Evolutionary conservation across 2,329 filamentous ascomycete genomes (phyloP).

Genomic region (Calonectria pauciramosa): DNA sequence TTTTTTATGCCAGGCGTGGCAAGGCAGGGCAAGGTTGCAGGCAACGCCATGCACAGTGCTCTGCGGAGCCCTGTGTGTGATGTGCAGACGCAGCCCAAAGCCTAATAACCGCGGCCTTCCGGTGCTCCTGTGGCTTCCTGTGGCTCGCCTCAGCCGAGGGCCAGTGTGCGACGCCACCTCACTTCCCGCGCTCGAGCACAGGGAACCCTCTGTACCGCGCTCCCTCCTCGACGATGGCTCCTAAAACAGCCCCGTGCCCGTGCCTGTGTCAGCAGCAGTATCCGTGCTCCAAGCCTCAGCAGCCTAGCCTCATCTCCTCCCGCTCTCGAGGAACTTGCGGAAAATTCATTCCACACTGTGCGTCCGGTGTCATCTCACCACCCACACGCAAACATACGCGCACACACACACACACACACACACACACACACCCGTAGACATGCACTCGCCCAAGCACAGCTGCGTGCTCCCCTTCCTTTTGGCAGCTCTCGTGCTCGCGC

Average conservation of each 20-base stretch:
- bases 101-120: slow-evolving; percentile 4
- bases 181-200: background rate
- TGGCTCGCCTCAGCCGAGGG: slow-evolving; percentile 12
- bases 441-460: background rate
- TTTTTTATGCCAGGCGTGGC: slow-evolving; percentile 10
- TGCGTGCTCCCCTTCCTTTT: background rate
- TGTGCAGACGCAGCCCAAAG: slow-evolving; percentile 4
- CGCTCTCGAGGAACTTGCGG: background rate
- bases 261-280: slow-evolving; percentile 14
- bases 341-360: slow-evolving; percentile 12
- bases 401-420: background rate
- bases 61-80: background rate
- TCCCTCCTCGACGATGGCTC: slow-evolving; percentile 1
- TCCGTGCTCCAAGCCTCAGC: slow-evolving; percentile 12
- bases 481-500: too few relatives aligned
- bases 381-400: background rate
- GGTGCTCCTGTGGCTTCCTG: background rate
- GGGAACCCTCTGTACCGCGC: background rate
- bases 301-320: slow-evolving; percentile 7
- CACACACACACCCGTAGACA: background rate
- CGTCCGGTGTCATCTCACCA: slow-evolving; percentile 6
- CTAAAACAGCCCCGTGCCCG: slow-evolving; percentile 14
- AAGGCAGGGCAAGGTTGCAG: slow-evolving; percentile 9
- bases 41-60: slow-evolving; percentile 13
- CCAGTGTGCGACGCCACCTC: slow-evolving; percentile 17